phyloP scores from a whole-genome alignment of 2,329 filamentous ascomycete genomes.

The Orbilia ellipsospora region DNA sequence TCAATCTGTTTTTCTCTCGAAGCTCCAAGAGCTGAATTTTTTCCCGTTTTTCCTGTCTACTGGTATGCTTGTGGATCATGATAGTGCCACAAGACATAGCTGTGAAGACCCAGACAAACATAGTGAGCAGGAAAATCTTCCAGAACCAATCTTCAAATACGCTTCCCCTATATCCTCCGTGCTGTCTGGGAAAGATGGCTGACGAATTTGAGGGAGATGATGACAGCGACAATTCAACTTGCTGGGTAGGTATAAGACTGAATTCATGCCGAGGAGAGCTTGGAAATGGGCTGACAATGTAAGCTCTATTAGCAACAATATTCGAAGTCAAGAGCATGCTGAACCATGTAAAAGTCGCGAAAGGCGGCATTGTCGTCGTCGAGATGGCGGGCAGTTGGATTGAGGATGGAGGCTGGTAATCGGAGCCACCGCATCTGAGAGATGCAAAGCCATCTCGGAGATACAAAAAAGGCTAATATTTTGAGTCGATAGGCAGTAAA shows the following conservation, averaged over 20 bases:
- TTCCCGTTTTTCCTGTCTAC: conserved; percentile 6
- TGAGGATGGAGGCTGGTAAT: no score
- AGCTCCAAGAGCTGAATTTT: conserved; percentile 11
- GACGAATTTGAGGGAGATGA: no score
- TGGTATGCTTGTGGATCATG: neutral
- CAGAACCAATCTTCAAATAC: conserved; percentile 21
- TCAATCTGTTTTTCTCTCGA: conserved; percentile 11
- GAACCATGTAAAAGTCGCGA: neutral
- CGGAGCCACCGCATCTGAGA: no score
- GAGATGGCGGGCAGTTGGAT: no score
- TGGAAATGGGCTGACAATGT: neutral
- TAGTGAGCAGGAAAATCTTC: conserved; percentile 6
- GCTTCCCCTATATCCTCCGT: neutral
- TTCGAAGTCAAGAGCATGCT: neutral
- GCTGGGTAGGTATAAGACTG: no score
- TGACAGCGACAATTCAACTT: no score
- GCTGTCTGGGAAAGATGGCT: neutral
- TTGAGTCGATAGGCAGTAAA: no score
- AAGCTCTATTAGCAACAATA: neutral
- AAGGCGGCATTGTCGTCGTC: neutral
- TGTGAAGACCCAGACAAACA: conserved; percentile 7
- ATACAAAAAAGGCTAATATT: no score
- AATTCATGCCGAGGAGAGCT: neutral
- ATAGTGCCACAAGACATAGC: conserved; percentile 15
- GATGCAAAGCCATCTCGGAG: no score